Conservation (phyloP, 2,329 filamentous ascomycete species). For the Juglanconis juglandina region DNA sequence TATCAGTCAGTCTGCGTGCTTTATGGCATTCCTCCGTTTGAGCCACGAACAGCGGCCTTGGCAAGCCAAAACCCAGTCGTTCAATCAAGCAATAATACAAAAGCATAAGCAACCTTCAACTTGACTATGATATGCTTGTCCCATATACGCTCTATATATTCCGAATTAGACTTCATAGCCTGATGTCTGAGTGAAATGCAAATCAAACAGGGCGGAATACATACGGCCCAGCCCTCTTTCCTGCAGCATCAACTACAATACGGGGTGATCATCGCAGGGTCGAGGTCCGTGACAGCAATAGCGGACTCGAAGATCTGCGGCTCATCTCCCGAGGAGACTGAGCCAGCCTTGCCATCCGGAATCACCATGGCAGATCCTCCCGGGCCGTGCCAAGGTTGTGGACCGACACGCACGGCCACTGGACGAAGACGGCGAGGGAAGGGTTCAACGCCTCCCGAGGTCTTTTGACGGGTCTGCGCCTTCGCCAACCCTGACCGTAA, state of each 20-base stretch:
- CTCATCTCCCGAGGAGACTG: no score
- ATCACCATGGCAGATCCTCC: neutral
- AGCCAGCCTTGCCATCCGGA: neutral
- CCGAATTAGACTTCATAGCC: no score
- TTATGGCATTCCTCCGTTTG: neutral
- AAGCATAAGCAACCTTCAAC: neutral
- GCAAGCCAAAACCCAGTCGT: neutral
- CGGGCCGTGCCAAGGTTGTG: neutral
- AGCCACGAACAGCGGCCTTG: neutral
- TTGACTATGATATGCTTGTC: neutral
- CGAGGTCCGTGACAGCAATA: no score
- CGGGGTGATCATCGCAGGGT: no score
- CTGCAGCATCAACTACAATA: no score
- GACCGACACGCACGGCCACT: constrained; percentile 8
- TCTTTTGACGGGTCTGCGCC: constrained; percentile 48
- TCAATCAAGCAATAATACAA: neutral
- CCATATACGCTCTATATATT: neutral
- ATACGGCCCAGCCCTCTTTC: no score
- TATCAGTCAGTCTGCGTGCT: no score
- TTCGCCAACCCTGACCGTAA: constrained; percentile 41
- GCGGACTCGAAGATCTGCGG: no score
- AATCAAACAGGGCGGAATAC: no score
- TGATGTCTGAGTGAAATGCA: no score
- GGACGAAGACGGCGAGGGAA: constrained; percentile 26
- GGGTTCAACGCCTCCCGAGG: constrained; percentile 39